Conservation (phyloP, 768 basidiomycete species). For the Hebeloma cylindrosporum region DNA sequence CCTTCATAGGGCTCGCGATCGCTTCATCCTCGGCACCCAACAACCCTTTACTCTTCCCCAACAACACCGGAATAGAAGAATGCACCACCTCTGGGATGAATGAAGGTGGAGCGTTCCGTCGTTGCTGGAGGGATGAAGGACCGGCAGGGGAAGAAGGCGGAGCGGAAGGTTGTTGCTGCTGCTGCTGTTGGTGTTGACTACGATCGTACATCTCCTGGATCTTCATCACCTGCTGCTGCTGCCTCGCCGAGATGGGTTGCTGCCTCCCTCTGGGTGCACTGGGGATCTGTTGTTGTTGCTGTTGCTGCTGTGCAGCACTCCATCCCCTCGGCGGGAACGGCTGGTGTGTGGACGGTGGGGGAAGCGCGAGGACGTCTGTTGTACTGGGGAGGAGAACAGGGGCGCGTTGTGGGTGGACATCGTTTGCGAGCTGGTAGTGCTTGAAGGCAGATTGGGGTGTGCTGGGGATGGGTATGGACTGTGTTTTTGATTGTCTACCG, state of each 20-base stretch:
- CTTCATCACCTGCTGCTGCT: constrained; percentile 33
- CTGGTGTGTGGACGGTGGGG: constrained; percentile 25
- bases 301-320: neutral
- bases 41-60: constrained; percentile 33
- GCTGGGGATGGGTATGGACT: constrained; percentile 41
- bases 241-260: constrained; percentile 22
- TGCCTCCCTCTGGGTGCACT: constrained; percentile 16
- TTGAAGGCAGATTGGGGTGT: constrained; percentile 24
- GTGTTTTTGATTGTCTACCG: constrained; percentile 30
- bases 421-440: constrained; percentile 24
- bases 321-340: constrained; percentile 21
- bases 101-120: constrained; percentile 15
- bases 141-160: constrained; percentile 20
- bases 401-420: constrained; percentile 24
- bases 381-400: constrained; percentile 28
- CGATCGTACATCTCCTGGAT: constrained; percentile 48
- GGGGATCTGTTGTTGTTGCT: constrained; percentile 8
- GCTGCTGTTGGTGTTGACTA: constrained; percentile 25
- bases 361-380: constrained; percentile 25
- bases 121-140: constrained; percentile 3
- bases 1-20: constrained; percentile 13
- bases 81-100: constrained; percentile 60
- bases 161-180: constrained; percentile 17
- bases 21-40: constrained; percentile 23
- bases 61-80: constrained; percentile 60